Evolutionary conservation across 2,329 filamentous ascomycete species (phyloP).

Genomic region (Beauveria brongniartii): DNA sequence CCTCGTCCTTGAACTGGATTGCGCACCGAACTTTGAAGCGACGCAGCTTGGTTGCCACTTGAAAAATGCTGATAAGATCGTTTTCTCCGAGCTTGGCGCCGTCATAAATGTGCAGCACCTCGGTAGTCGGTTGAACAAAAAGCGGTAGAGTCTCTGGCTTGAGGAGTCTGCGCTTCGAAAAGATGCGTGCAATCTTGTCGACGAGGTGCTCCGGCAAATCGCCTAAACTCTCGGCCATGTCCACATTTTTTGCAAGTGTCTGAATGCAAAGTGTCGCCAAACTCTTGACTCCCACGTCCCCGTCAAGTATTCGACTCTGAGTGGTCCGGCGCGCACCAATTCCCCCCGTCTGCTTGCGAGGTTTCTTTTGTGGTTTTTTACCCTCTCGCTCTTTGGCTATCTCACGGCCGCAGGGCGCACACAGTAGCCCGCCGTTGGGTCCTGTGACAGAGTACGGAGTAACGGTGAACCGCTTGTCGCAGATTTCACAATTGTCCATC

Average conservation of each 20-base stretch:
- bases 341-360: constrained; percentile 43
- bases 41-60: constrained; percentile 60
- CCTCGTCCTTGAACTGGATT: constrained; percentile 84
- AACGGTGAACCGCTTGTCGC: constrained; percentile 83
- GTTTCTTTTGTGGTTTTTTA: constrained; percentile 28
- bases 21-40: constrained; percentile 71
- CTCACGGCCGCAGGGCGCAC: constrained; percentile 70
- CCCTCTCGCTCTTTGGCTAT: constrained; percentile 52
- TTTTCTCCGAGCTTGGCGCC: constrained; percentile 58
- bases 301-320: constrained; percentile 80
- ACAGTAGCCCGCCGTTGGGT: constrained; percentile 79
- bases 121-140: constrained; percentile 45
- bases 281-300: constrained; percentile 60
- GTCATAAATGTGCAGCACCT: constrained; percentile 50
- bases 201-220: constrained; percentile 47
- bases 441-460: constrained; percentile 80
- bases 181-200: constrained; percentile 50
- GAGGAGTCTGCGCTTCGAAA: constrained; percentile 53
- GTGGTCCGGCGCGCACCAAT: constrained; percentile 62
- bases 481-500: constrained; percentile 79
- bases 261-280: constrained; percentile 58
- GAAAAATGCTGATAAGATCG: constrained; percentile 76
- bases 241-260: constrained; percentile 53
- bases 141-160: constrained; percentile 46
- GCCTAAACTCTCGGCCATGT: constrained; percentile 54